These are phyloP conservation scores for Lathyrus sativus DNA, from an alignment of 306 rosid genomes.

Conservation along the genomic window DNA sequence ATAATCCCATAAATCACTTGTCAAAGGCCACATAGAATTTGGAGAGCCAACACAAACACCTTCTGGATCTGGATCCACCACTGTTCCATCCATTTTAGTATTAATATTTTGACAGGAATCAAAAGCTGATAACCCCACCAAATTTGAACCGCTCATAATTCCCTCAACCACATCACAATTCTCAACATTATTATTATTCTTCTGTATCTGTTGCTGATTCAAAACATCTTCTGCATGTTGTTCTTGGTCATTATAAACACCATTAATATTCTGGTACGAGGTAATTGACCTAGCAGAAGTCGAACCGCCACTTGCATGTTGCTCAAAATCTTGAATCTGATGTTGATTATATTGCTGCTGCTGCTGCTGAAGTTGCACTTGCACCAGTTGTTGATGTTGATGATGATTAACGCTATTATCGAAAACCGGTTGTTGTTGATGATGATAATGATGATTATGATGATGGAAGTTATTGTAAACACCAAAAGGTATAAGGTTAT, in stretches of 20 bases:
- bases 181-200: background rate
- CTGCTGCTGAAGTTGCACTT: conserved; percentile 34
- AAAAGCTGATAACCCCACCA: background rate
- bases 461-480: background rate
- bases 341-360: conserved; percentile 17
- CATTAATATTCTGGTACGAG: conserved; percentile 26
- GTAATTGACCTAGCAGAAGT: conserved; percentile 36
- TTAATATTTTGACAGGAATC: conserved; percentile 27
- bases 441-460: background rate
- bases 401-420: background rate
- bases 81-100: conserved; percentile 24
- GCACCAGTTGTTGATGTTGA: conserved; percentile 30
- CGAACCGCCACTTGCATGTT: conserved; percentile 11
- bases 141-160: background rate
- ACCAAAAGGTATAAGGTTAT: background rate
- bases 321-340: background rate
- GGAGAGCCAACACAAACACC: conserved; percentile 58
- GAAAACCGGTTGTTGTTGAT: conserved; percentile 20
- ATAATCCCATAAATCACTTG: conserved; percentile 69
- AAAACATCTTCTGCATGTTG: conserved; percentile 6
- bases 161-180: background rate
- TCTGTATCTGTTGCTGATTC: background rate
- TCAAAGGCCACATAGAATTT: conserved; percentile 56
- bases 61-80: conserved; percentile 46
- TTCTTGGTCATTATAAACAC: background rate